phyloP scores from a whole-genome alignment of 2,329 filamentous ascomycete genomes.

The Blastomyces gilchristii region DNA sequence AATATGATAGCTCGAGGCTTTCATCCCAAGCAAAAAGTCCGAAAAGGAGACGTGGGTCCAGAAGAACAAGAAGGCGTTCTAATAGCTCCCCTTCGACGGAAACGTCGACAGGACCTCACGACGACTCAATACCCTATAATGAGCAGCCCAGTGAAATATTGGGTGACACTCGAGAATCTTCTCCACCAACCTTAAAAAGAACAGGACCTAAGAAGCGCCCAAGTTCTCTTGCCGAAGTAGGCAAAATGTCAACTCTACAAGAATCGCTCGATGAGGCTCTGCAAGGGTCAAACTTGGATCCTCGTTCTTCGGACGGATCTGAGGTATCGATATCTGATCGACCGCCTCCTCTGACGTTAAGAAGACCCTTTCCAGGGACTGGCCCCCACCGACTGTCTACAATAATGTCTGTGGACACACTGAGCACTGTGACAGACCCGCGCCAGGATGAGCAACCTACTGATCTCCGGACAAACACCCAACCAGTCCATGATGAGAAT shows the following conservation, averaged over 20 bases:
- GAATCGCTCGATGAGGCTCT: conserved; percentile 20
- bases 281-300: conserved; percentile 21
- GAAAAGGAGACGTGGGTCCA: not conserved
- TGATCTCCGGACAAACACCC: not conserved
- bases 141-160: conserved; percentile 3
- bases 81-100: not conserved
- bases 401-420: conserved; percentile 48
- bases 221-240: conserved; percentile 13
- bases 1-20: not conserved
- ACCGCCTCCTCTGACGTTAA: conserved; percentile 32
- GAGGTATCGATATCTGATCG: conserved; percentile 30
- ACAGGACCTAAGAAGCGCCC: conserved; percentile 17
- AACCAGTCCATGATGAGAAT: conserved; percentile 14
- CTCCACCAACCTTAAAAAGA: conserved; percentile 21
- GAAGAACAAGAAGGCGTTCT: not conserved
- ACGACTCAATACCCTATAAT: not conserved
- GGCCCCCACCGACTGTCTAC: conserved; percentile 48
- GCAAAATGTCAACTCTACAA: conserved; percentile 18
- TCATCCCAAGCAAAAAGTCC: not conserved
- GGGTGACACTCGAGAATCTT: conserved; percentile 13
- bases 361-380: conserved; percentile 42
- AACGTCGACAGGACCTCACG: not conserved
- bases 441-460: not conserved
- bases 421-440: conserved; percentile 22
- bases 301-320: conserved; percentile 28